These are phyloP conservation scores for Acanthamoeba divionensis DNA, from an alignment of 208 protist species.

Conservation along the genomic window DNA sequence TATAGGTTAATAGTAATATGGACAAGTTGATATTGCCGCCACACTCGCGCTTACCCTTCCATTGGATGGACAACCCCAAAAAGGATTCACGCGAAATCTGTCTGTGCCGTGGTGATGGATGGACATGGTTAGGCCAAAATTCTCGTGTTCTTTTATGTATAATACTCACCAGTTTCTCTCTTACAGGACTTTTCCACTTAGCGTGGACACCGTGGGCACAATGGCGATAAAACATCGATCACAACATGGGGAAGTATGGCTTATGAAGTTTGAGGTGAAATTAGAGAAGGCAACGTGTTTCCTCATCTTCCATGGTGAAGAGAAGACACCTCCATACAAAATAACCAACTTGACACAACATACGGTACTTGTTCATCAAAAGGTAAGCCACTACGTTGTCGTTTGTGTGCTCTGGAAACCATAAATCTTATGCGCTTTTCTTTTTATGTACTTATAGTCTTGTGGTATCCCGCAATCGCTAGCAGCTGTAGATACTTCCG, in stretches of 20 bases:
- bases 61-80: neutral
- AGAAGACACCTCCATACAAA: slow-evolving; percentile 24
- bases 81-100: slow-evolving; percentile 6
- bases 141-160: neutral
- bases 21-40: slow-evolving; percentile 12
- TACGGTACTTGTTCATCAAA: slow-evolving; percentile 8
- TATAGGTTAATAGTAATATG: neutral
- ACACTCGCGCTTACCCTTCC: slow-evolving; percentile 28
- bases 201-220: neutral
- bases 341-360: slow-evolving; percentile 33
- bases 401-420: neutral
- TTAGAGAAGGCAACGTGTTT: slow-evolving; percentile 36
- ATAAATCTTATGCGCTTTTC: neutral
- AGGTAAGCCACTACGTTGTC: neutral
- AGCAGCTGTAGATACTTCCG: neutral
- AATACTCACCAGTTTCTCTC: neutral
- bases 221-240: slow-evolving; percentile 23
- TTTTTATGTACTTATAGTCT: neutral
- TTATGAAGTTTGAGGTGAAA: slow-evolving; percentile 8
- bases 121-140: neutral
- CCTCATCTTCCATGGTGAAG: slow-evolving; percentile 34
- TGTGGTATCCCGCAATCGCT: neutral
- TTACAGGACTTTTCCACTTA: neutral
- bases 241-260: neutral
- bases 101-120: neutral